phyloP scores from a whole-genome alignment of 1,284 basidiomycete genomes.

The Pseudozyma hubeiensis region DNA sequence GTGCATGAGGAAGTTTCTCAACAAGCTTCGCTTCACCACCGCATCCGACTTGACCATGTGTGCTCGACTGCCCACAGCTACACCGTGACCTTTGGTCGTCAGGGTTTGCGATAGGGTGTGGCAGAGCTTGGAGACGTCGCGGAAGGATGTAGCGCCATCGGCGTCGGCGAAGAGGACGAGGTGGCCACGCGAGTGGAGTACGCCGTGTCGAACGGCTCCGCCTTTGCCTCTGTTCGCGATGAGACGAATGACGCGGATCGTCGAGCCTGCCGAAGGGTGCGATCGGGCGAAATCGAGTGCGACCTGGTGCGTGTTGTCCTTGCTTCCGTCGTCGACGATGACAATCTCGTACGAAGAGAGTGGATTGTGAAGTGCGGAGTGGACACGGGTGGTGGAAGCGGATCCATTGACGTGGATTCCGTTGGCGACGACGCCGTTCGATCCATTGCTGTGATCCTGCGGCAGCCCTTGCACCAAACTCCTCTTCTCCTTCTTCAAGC shows the following conservation, averaged over 20 bases:
- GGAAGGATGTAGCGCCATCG: constrained; percentile 88
- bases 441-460: background rate
- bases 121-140: constrained; percentile 82
- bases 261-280: constrained; percentile 71
- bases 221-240: constrained; percentile 88
- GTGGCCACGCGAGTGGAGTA: constrained; percentile 78
- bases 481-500: constrained; percentile 51
- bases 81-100: constrained; percentile 73
- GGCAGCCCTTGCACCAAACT: constrained; percentile 20
- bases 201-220: constrained; percentile 82
- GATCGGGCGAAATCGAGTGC: constrained; percentile 77
- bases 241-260: constrained; percentile 81
- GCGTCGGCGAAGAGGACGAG: constrained; percentile 92
- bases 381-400: background rate
- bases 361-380: constrained; percentile 22
- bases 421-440: background rate
- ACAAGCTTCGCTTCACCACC: constrained; percentile 88
- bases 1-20: constrained; percentile 93
- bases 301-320: constrained; percentile 78
- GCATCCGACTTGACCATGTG: constrained; percentile 90
- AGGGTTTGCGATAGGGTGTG: constrained; percentile 72
- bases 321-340: constrained; percentile 89
- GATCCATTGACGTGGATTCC: background rate
- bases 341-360: constrained; percentile 76
- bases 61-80: constrained; percentile 83